Evolutionary conservation across 1,139 yeast genomes (phyloP).

Genomic region (Saccharomycopsis hybrid): DNA sequence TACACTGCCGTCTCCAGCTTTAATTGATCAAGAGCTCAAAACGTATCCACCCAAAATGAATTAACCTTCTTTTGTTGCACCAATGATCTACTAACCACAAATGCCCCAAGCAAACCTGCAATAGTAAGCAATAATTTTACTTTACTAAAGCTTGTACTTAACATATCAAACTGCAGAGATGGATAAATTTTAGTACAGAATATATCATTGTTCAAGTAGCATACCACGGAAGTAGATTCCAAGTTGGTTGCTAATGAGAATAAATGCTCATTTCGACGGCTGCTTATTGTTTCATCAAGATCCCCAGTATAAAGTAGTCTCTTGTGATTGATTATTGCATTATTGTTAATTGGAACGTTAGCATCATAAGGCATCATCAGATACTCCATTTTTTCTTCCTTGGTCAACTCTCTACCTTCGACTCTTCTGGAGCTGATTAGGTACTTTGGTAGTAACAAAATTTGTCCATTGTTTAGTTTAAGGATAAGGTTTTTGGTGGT

Average conservation of each 20-base stretch:
- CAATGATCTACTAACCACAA: slow-evolving; percentile 49
- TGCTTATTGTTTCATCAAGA: too few species aligned
- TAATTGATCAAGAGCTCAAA: too few species aligned
- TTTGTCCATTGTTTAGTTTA: slow-evolving; percentile 52
- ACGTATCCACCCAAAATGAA: slow-evolving; percentile 27
- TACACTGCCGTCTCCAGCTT: too few species aligned
- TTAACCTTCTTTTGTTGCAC: slow-evolving; percentile 45
- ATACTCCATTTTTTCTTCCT: slow-evolving; percentile 54
- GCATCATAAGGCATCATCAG: slow-evolving; percentile 64
- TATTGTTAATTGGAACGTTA: slow-evolving; percentile 44
- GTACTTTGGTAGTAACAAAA: slow-evolving; percentile 64
- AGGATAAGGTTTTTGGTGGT: slow-evolving; percentile 63
- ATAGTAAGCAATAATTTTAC: slow-evolving; percentile 58
- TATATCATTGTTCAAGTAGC: slow-evolving; percentile 60
- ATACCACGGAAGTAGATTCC: slow-evolving; percentile 75
- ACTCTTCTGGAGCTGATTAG: slow-evolving; percentile 49
- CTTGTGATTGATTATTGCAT: slow-evolving; percentile 36
- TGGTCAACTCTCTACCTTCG: slow-evolving; percentile 45
- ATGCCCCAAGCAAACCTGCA: slow-evolving; percentile 40
- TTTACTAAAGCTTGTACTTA: slow-evolving; percentile 63
- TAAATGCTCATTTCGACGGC: slow-evolving; percentile 30
- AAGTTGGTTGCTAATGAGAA: slow-evolving; percentile 60
- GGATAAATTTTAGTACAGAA: slow-evolving; percentile 79
- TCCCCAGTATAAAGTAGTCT: too few species aligned
- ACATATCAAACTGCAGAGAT: slow-evolving; percentile 75